Evolutionary conservation across 2,329 filamentous ascomycete genomes (phyloP).

Genomic region (Intubia oerlemansii): DNA sequence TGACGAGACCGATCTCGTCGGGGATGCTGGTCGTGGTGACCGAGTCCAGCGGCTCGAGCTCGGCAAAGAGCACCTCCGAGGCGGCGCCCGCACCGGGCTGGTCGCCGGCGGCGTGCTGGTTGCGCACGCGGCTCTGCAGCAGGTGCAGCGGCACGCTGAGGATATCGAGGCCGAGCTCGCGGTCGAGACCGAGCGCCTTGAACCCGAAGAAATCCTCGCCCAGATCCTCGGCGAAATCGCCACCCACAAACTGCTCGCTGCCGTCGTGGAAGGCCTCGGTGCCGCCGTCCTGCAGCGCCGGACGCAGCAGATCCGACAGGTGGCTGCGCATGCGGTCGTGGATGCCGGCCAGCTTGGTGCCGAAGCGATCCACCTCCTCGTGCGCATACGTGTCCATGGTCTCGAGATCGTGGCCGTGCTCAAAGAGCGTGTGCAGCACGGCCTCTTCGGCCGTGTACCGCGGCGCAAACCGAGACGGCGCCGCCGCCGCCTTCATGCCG

Average conservation of each 20-base stretch:
- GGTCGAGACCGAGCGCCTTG: slow-evolving; percentile 79
- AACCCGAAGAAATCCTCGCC: slow-evolving; percentile 99
- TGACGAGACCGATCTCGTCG: slow-evolving; percentile 67
- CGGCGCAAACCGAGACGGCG: slow-evolving; percentile 27
- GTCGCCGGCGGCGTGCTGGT: slow-evolving; percentile 56
- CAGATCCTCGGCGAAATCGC: slow-evolving; percentile 93
- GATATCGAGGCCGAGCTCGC: slow-evolving; percentile 71
- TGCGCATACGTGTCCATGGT: slow-evolving; percentile 69
- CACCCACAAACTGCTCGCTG: slow-evolving; percentile 88
- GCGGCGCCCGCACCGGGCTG: slow-evolving; percentile 30
- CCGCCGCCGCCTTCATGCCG: too few relatives aligned
- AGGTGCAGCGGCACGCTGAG: slow-evolving; percentile 87
- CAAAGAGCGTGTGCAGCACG: slow-evolving; percentile 64
- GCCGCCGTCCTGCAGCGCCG: slow-evolving; percentile 61
- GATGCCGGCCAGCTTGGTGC: slow-evolving; percentile 56
- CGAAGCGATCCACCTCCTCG: slow-evolving; percentile 78
- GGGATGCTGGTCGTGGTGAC: slow-evolving; percentile 61
- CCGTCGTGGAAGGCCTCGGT: slow-evolving; percentile 88
- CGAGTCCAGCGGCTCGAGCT: slow-evolving; percentile 49
- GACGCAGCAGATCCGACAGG: slow-evolving; percentile 78
- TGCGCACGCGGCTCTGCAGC: slow-evolving; percentile 76
- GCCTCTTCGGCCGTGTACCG: slow-evolving; percentile 71
- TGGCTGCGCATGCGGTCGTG: slow-evolving; percentile 92
- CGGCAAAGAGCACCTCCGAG: slow-evolving; percentile 39
- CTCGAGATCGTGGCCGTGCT: slow-evolving; percentile 67